Base-by-base conservation (phyloP, 106 monocot species). In the Apostasia shenzhenica region DNA sequence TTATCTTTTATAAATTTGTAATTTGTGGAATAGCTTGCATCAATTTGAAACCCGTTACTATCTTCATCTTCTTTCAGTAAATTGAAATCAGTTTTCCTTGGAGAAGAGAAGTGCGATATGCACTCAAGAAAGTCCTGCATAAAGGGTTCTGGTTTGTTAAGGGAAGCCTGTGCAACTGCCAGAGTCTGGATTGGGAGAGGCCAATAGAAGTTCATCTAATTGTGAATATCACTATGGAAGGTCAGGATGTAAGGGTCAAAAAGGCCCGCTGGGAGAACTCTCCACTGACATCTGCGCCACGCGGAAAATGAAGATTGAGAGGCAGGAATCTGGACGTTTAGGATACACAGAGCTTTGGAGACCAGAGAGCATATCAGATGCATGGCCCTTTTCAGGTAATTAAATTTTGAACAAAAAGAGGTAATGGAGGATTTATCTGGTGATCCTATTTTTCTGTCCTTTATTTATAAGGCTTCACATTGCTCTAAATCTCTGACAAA, bases 381-480 rank as follows among this genome's bases (percentile, higher is more conserved):
- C 91, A 95, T 72, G 95, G 95, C n/a, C 2, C 91, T 95, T 74
- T 95, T 91, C 78, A 95, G 95, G 95, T 95, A 70, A 62, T 53
- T n/a, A n/a, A 14, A 55, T 2, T 63, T 49, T 5, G 40, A 59
- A n/a, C n/a, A 14, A 6, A 48, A 2, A 12, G n/a, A n/a, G n/a
- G n/a, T n/a, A n/a, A n/a, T n/a, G n/a, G n/a, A n/a, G n/a, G n/a
- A n/a, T n/a, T n/a, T n/a, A n/a, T n/a, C n/a, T n/a, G n/a, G n/a
- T n/a, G n/a, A n/a, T n/a, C n/a, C n/a, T n/a, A n/a, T n/a, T n/a
- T n/a, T n/a, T n/a, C n/a, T n/a, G n/a, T n/a, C n/a, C n/a, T n/a
- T n/a, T n/a, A n/a, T n/a, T n/a, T n/a, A n/a, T n/a, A n/a, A n/a
- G n/a, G n/a, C n/a, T n/a, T n/a, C n/a, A n/a, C n/a, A n/a, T n/a